A percentile compares a stretch with the other conserved stretches of the same genome.
Evolutionary conservation across 441 rosid species (phyloP).

Genomic region (Erodium texanum): DNA sequence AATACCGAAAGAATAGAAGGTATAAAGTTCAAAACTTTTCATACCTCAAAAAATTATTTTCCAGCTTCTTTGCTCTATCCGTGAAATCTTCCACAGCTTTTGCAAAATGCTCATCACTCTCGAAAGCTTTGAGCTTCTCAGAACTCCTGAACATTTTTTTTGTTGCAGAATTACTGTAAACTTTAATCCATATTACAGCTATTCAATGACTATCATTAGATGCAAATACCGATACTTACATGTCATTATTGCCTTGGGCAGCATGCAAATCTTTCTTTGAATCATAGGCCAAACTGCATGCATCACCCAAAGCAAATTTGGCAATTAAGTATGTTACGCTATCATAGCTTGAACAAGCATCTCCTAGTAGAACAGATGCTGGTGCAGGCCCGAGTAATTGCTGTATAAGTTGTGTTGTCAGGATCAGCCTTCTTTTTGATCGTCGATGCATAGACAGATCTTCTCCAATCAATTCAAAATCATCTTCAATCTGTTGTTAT

Average conservation of each 20-base stretch:
- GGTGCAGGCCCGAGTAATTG: slow-evolving; percentile 48
- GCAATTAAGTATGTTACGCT: slow-evolving; percentile 41
- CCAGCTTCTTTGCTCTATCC: slow-evolving; percentile 49
- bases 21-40: slow-evolving; percentile 5
- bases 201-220: neutral
- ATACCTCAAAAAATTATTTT: slow-evolving; percentile 48
- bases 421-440: slow-evolving; percentile 64
- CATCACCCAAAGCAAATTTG: slow-evolving; percentile 53
- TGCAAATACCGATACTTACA: slow-evolving; percentile 28
- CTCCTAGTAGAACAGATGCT: slow-evolving; percentile 35
- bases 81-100: slow-evolving; percentile 49
- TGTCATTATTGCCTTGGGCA: slow-evolving; percentile 20
- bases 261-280: slow-evolving; percentile 20
- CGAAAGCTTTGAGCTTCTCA: slow-evolving; percentile 30
- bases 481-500: slow-evolving; percentile 50
- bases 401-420: slow-evolving; percentile 79
- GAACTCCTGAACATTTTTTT: slow-evolving; percentile 29
- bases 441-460: slow-evolving; percentile 15
- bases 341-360: slow-evolving; percentile 42
- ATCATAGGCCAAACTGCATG: slow-evolving; percentile 36
- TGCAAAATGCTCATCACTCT: slow-evolving; percentile 30
- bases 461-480: slow-evolving; percentile 25
- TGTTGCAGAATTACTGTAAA: neutral
- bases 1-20: too few species aligned
- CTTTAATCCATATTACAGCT: neutral